Evolutionary conservation across 2,329 filamentous ascomycete species (phyloP).

Genomic region (Aspergillus latus): DNA sequence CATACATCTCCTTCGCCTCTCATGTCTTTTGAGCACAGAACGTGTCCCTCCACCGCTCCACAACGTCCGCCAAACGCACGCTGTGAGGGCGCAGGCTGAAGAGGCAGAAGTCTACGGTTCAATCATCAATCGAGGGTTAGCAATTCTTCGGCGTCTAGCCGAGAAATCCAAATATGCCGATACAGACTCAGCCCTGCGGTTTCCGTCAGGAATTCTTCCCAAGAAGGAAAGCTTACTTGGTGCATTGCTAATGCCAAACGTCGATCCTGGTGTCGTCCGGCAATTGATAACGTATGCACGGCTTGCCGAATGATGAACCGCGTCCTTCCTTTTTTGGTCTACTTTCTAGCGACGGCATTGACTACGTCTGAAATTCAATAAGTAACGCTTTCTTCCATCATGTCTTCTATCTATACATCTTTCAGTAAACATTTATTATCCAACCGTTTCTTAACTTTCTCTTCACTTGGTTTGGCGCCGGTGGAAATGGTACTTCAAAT

Average conservation of each 20-base stretch:
- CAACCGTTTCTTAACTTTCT: conserved; percentile 5
- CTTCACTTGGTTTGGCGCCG: conserved; percentile 23
- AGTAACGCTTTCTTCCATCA: conserved; percentile 14
- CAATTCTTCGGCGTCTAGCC: conserved; percentile 65
- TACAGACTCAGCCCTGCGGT: conserved; percentile 49
- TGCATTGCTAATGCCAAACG: conserved; percentile 65
- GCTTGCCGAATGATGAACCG: conserved; percentile 46
- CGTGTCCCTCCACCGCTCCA: conserved; percentile 47
- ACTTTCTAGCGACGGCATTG: background rate
- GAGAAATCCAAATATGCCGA: conserved; percentile 63
- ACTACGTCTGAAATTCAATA: too few species aligned
- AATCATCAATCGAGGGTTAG: conserved; percentile 67
- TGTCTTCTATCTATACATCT: conserved; percentile 22
- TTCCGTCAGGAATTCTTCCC: conserved; percentile 64
- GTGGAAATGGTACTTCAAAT: conserved; percentile 22
- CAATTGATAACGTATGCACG: conserved; percentile 66
- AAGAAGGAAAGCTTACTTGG: conserved; percentile 66
- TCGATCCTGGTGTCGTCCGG: conserved; percentile 63
- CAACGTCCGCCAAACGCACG: conserved; percentile 36
- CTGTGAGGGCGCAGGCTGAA: conserved; percentile 38
- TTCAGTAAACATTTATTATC: conserved; percentile 22
- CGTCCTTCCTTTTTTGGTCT: conserved; percentile 8
- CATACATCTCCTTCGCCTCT: conserved; percentile 72
- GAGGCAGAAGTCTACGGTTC: conserved; percentile 45
- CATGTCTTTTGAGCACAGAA: conserved; percentile 68